Percentiles rank a stretch among this genome's conserved stretches.
Evolutionary conservation across 2,329 filamentous ascomycete species (phyloP).

Genomic region (Canariomyces notabilis): DNA sequence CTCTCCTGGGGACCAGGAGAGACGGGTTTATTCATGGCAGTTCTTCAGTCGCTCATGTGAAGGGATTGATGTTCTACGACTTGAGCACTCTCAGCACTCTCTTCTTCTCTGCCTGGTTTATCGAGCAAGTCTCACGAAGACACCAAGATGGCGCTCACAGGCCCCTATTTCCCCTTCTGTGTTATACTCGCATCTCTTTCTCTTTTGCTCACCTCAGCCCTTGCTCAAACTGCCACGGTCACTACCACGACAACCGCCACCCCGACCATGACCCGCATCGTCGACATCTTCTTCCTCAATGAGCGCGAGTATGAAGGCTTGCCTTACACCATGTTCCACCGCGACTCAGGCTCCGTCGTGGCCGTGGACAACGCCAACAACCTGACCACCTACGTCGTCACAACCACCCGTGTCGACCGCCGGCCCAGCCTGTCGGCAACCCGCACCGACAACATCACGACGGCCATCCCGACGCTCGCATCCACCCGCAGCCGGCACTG

Average conservation of each 20-base stretch:
- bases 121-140: not conserved
- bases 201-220: not conserved
- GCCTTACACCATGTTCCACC: slow-evolving; percentile 25
- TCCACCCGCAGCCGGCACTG: not conserved
- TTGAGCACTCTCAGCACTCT: too few relatives aligned
- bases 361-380: slow-evolving; percentile 16
- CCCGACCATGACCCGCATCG: slow-evolving; percentile 17
- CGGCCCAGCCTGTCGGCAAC: slow-evolving; percentile 7
- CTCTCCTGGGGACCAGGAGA: not conserved
- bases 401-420: slow-evolving; percentile 22
- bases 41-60: not conserved
- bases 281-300: slow-evolving; percentile 26
- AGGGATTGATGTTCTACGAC: not conserved
- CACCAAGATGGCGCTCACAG: not conserved
- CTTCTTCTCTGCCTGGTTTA: not conserved
- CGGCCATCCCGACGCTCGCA: slow-evolving; percentile 7
- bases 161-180: not conserved
- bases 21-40: not conserved
- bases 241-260: slow-evolving; percentile 6
- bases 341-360: slow-evolving; percentile 23
- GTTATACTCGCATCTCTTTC: not conserved
- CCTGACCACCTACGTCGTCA: slow-evolving; percentile 26
- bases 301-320: slow-evolving; percentile 25
- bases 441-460: slow-evolving; percentile 12
- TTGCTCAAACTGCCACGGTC: not conserved